Evolutionary conservation across 1,284 basidiomycete genomes (phyloP).

Genomic region (Gomphus bonarii): DNA sequence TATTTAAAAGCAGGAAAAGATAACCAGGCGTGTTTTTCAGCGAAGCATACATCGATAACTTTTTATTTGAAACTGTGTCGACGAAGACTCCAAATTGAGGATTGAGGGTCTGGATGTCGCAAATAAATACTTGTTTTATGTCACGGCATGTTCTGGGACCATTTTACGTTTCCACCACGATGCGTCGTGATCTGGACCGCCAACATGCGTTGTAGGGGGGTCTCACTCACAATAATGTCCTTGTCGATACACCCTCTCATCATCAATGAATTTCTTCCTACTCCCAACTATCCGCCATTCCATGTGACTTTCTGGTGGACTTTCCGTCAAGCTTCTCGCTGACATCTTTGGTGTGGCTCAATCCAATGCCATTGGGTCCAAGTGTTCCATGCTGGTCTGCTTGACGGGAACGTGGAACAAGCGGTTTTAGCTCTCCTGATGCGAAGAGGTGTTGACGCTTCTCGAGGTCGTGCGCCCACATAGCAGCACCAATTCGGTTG

Average conservation of each 20-base stretch:
- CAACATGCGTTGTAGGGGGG: no score
- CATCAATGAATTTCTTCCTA: neutral
- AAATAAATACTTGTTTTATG: no score
- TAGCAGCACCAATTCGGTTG: constrained; percentile 79
- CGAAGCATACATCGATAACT: no score
- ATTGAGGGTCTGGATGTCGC: no score
- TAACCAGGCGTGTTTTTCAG: no score
- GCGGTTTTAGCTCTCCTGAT: constrained; percentile 10
- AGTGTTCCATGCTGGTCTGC: neutral
- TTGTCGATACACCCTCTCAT: neutral
- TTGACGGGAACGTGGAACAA: neutral
- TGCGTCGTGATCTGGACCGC: no score
- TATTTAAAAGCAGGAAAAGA: no score
- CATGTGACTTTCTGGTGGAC: neutral
- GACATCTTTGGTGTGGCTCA: neutral
- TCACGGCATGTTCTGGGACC: no score
- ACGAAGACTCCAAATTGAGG: no score
- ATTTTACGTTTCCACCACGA: no score
- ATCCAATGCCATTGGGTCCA: neutral
- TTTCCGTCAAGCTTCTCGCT: neutral
- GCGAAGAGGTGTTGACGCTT: constrained; percentile 66
- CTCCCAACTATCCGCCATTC: neutral
- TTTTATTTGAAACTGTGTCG: no score
- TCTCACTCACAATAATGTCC: neutral
- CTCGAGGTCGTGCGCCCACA: constrained; percentile 84